These are phyloP conservation scores for Plasmopara muralis DNA, from an alignment of 352 stramenopile genomes.

Conservation along the genomic window DNA sequence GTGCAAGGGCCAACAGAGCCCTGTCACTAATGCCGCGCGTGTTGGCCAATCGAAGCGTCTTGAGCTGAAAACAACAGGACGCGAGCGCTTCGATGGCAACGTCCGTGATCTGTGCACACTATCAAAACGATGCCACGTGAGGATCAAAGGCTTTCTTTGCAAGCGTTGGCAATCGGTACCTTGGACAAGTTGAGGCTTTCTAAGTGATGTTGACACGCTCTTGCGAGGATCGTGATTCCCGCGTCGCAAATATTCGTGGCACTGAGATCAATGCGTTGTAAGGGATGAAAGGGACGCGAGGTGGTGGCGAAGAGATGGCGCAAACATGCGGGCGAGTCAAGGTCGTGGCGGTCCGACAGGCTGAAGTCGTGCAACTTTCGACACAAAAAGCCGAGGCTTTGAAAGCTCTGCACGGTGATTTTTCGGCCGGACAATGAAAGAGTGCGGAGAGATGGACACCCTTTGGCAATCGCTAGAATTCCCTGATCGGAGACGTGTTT, in stretches of 20 bases:
- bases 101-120: slow-evolving; percentile 51
- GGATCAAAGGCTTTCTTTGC: too few species aligned
- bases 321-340: slow-evolving; percentile 45
- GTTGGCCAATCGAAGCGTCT: slow-evolving; percentile 33
- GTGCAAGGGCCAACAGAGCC: slow-evolving; percentile 34
- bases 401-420: slow-evolving; percentile 42
- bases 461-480: slow-evolving; percentile 39
- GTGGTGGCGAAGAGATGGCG: slow-evolving; percentile 9
- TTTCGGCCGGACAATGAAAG: slow-evolving; percentile 51
- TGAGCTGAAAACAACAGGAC: slow-evolving; percentile 31
- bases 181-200: slow-evolving; percentile 56
- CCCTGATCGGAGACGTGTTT: slow-evolving; percentile 52
- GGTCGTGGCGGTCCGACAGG: slow-evolving; percentile 36
- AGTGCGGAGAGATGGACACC: slow-evolving; percentile 29
- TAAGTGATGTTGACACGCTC: slow-evolving; percentile 28
- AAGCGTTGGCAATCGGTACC: slow-evolving; percentile 23
- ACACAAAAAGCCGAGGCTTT: slow-evolving; percentile 50
- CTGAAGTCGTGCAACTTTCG: slow-evolving; percentile 34
- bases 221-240: slow-evolving; percentile 50
- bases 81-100: slow-evolving; percentile 43
- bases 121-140: too few species aligned
- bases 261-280: slow-evolving; percentile 34
- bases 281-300: neutral
- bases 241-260: slow-evolving; percentile 54
- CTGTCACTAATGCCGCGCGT: slow-evolving; percentile 41